Evolutionary conservation across 2,329 filamentous ascomycete species (phyloP), one percentile per base, ranked within the genome.

Genomic region (Clonostachys rosea): DNA sequence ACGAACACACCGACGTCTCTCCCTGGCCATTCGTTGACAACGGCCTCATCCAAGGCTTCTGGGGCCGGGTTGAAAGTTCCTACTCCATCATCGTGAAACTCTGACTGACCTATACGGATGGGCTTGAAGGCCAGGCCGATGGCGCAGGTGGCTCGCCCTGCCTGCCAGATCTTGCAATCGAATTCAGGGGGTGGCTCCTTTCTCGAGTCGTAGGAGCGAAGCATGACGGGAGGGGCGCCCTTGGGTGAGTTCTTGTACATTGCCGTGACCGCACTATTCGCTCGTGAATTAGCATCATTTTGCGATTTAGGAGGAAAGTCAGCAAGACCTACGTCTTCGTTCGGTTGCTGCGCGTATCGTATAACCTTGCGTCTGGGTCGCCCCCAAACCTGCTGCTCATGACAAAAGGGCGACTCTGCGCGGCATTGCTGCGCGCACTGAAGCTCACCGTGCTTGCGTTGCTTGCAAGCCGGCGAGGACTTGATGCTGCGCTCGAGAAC

Each of bases 81-180:
- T 2, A 81, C 78, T 1, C 94, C 94, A 62, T 97, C 92, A 56
- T 99, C 94, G 50, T 96, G 86, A 60, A 99, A 99, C 10, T 91
- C 77, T 1, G 91, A 92, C 64, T 97, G 92, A 5, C 94, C 94
- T 37, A 99, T 89, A 54, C 88, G 86, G 44, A 99, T 91, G 0
- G 92, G 91, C 64, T 99, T 99, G 71, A 99, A 99, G 2, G 94
- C 94, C 40, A 96, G 75, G 1, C 89, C 90, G 1, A 92, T 94
- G 1, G 94, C 89, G 46, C 81, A 89, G 1, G 94, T 99, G n/a
- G 94, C 94, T 50, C 94, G 83, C 11, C 94, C 94, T 5, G 94
- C 94, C 69, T 99, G 86, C 94, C 94, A 99, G 48, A 99, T 94
- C 42, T 86, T 95, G 67, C 91, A 96, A 60, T 96, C 88, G 51